These are phyloP conservation scores for Penicillium fimorum DNA, from an alignment of 495 filamentous ascomycete genomes.

Conservation along the genomic window DNA sequence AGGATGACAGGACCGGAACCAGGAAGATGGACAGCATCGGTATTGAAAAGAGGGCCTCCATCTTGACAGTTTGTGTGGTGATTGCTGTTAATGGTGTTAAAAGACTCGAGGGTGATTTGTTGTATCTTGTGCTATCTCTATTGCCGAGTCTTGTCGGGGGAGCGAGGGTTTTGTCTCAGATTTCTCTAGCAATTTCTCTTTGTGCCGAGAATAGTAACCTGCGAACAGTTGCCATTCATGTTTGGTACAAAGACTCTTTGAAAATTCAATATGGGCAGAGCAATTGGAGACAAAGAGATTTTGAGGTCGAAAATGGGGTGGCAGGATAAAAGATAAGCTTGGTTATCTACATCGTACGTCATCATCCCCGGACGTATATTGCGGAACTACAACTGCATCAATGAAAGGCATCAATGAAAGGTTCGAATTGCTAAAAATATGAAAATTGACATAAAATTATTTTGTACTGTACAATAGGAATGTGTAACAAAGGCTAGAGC, in stretches of 20 bases:
- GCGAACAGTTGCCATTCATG: neutral
- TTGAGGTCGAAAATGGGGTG: constrained; percentile 8
- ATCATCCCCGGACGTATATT: neutral
- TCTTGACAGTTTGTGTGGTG: constrained; percentile 16
- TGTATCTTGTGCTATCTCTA: neutral
- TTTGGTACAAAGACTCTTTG: neutral
- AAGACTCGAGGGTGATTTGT: neutral
- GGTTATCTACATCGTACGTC: constrained; percentile 13
- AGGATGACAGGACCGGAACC: constrained; percentile 54
- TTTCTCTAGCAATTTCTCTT: neutral
- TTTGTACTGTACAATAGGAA: constrained; percentile 4
- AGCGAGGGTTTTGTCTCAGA: constrained; percentile 5
- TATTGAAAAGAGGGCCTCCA: constrained; percentile 67
- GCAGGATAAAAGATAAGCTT: constrained; percentile 11
- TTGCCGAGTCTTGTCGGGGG: constrained; percentile 4
- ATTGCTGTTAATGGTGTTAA: neutral
- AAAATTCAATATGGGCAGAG: neutral
- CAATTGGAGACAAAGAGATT: constrained; percentile 4
- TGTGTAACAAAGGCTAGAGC: neutral
- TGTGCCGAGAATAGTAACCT: neutral
- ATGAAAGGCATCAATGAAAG: neutral
- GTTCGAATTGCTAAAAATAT: neutral
- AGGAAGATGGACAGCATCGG: constrained; percentile 67
- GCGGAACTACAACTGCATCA: neutral
- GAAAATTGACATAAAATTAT: neutral